Conservation (phyloP, 1,284 basidiomycete genomes). For the Fomitopsis palustris region DNA sequence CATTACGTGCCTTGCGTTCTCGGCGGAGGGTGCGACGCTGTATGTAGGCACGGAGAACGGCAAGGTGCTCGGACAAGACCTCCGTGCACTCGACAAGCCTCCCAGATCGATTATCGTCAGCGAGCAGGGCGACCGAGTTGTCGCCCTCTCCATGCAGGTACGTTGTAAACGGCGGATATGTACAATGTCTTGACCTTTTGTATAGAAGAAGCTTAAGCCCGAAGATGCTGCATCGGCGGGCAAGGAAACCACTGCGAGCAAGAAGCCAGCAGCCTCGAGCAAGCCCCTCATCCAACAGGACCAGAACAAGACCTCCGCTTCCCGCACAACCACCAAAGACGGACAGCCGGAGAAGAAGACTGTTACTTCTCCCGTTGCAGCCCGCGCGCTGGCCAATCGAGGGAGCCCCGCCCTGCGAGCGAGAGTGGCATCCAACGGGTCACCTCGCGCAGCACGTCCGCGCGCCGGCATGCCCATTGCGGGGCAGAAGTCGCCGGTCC, state of each 20-base stretch:
- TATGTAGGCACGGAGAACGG: slow-evolving; percentile 64
- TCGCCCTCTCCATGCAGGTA: slow-evolving; percentile 57
- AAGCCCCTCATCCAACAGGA: slow-evolving; percentile 25
- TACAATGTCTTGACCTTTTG: background rate
- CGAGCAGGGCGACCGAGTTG: slow-evolving; percentile 41
- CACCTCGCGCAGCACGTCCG: slow-evolving; percentile 11
- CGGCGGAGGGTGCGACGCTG: slow-evolving; percentile 61
- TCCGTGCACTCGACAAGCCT: slow-evolving; percentile 59
- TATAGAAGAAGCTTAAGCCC: slow-evolving; percentile 25
- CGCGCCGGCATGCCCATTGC: slow-evolving; percentile 4
- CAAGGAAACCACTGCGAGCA: slow-evolving; percentile 6
- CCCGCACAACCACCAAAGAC: slow-evolving; percentile 7
- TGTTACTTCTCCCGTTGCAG: background rate
- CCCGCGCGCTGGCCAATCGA: background rate
- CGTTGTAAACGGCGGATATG: slow-evolving; percentile 9
- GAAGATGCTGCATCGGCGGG: slow-evolving; percentile 16
- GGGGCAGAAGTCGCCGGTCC: slow-evolving; percentile 9
- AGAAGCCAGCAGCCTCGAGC: background rate
- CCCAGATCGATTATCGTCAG: slow-evolving; percentile 51
- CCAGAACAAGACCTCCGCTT: slow-evolving; percentile 17
- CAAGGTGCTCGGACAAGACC: slow-evolving; percentile 55
- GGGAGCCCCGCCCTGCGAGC: slow-evolving; percentile 6
- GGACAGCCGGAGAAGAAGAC: slow-evolving; percentile 12
- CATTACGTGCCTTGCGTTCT: slow-evolving; percentile 59
- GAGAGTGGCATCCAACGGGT: slow-evolving; percentile 6